Evolutionary conservation across 176 grass and related monocot species (phyloP).

Genomic region (Carex littledalei): DNA sequence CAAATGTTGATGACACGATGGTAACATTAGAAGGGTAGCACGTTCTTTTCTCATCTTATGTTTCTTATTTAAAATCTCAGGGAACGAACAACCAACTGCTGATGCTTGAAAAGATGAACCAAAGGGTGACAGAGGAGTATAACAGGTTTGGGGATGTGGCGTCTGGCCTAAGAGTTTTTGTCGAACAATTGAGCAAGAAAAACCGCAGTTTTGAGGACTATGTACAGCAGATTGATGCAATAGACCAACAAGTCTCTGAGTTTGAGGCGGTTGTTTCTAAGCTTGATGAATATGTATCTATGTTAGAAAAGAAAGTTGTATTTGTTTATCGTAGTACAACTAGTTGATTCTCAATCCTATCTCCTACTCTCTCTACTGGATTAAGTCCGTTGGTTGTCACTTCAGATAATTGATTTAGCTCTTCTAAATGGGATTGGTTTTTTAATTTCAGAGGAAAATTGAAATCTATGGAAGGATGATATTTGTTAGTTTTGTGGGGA

Average conservation of each 20-base stretch:
- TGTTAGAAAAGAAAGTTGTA: constrained; percentile 80
- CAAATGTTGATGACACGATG: not conserved
- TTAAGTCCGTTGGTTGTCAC: not conserved
- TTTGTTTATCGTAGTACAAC: constrained; percentile 39
- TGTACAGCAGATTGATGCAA: constrained; percentile 52
- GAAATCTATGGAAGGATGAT: not conserved
- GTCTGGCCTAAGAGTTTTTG: constrained; percentile 80
- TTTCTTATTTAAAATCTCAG: constrained; percentile 31
- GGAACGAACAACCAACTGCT: constrained; percentile 68
- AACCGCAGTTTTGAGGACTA: constrained; percentile 64
- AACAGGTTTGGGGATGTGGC: constrained; percentile 63
- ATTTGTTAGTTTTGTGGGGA: not conserved
- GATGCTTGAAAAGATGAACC: constrained; percentile 83
- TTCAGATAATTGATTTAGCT: not conserved
- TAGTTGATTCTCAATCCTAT: not conserved
- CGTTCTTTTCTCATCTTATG: not conserved
- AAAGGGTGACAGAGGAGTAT: constrained; percentile 59
- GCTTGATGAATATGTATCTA: constrained; percentile 75
- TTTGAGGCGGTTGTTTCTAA: constrained; percentile 85
- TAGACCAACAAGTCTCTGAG: constrained; percentile 78
- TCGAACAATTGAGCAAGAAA: constrained; percentile 82
- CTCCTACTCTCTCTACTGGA: not conserved
- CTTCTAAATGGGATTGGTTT: not conserved
- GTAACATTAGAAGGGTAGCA: not conserved
- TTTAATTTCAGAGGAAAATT: not conserved